Evolutionary conservation across 306 rosid genomes (phyloP).

Genomic region (Gastrolobium villosum): DNA sequence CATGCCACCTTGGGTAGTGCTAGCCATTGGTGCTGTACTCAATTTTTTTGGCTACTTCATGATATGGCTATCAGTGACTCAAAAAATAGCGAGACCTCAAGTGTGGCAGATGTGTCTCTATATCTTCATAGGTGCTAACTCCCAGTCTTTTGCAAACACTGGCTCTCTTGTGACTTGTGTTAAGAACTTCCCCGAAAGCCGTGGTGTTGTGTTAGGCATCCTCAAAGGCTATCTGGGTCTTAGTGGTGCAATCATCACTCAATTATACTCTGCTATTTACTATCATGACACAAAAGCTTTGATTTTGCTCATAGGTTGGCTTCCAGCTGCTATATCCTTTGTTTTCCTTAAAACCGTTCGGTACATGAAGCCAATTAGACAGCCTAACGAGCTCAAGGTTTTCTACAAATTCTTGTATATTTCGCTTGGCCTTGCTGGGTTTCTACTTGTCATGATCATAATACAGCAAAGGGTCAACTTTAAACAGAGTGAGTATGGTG

Average conservation of each 20-base stretch:
- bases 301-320: slow-evolving; percentile 75
- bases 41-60: slow-evolving; percentile 84
- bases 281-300: slow-evolving; percentile 62
- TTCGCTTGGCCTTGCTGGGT: slow-evolving; percentile 75
- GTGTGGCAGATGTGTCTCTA: slow-evolving; percentile 83
- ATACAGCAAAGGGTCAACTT: slow-evolving; percentile 56
- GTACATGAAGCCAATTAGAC: slow-evolving; percentile 51
- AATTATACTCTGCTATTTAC: slow-evolving; percentile 72
- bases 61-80: slow-evolving; percentile 73
- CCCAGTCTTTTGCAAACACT: slow-evolving; percentile 75
- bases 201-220: slow-evolving; percentile 72
- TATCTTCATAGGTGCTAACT: slow-evolving; percentile 75
- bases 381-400: slow-evolving; percentile 60
- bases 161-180: slow-evolving; percentile 80
- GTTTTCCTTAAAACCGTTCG: slow-evolving; percentile 61
- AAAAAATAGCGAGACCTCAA: slow-evolving; percentile 55
- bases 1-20: slow-evolving; percentile 73
- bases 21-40: slow-evolving; percentile 60
- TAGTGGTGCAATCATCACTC: slow-evolving; percentile 80
- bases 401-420: slow-evolving; percentile 71
- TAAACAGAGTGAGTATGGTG: slow-evolving; percentile 50
- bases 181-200: slow-evolving; percentile 75
- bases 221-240: slow-evolving; percentile 75
- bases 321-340: slow-evolving; percentile 71
- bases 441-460: slow-evolving; percentile 63